Conservation (phyloP, 75 land plant species). For the Cupressus sempervirens region DNA sequence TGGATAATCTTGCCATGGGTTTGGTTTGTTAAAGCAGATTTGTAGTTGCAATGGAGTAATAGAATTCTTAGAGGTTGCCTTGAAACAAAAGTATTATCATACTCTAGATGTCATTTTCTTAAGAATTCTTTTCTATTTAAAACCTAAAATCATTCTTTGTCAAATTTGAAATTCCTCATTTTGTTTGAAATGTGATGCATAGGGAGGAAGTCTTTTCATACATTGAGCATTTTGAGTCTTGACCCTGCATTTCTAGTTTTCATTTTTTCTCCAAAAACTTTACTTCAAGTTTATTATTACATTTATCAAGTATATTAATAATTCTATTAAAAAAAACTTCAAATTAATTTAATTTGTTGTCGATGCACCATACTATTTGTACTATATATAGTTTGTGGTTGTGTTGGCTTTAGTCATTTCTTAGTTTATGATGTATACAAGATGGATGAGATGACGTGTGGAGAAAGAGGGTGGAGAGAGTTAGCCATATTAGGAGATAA, state of each 20-base stretch:
- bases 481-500: conserved; percentile 24
- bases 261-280: not conserved
- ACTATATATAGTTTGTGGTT: not conserved
- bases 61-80: too few relatives aligned
- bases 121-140: not conserved
- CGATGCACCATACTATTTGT: not conserved
- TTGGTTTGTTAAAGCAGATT: too few relatives aligned
- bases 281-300: not conserved
- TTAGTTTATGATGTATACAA: conserved; percentile 9
- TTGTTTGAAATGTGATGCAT: too few relatives aligned
- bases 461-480: conserved; percentile 36
- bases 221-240: too few relatives aligned
- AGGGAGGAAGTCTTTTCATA: too few relatives aligned
- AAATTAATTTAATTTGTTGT: not conserved
- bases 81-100: not conserved
- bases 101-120: not conserved
- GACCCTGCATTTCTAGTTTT: not conserved
- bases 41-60: too few relatives aligned
- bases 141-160: too few relatives aligned
- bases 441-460: conserved; percentile 50
- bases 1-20: too few relatives aligned
- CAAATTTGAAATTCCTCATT: too few relatives aligned
- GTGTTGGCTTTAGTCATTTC: not conserved
- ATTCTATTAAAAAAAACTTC: not conserved
- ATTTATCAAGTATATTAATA: not conserved